A percentile compares a stretch with the other conserved stretches of the same genome.
These are phyloP conservation scores for Rosa rugosa DNA, from an alignment of 306 rosid species.

Conservation along the genomic window DNA sequence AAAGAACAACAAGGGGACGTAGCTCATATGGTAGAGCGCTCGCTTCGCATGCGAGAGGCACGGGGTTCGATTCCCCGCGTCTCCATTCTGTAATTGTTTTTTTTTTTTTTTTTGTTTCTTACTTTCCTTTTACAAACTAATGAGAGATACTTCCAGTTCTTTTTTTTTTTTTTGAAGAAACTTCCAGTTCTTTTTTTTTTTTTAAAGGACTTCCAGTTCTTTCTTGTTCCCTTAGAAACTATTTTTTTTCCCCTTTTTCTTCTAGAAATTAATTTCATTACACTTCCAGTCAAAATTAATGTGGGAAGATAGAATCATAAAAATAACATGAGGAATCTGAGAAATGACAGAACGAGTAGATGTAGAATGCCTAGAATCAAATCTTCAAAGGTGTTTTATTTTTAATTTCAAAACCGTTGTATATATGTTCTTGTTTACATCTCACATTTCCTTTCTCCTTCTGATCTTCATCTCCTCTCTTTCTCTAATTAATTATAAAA, in stretches of 20 bases:
- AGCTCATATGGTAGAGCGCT: constrained; percentile 79
- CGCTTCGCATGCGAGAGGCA: constrained; percentile 82
- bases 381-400: background rate
- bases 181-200: too few species aligned
- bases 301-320: background rate
- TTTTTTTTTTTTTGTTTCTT: too few species aligned
- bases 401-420: background rate
- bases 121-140: too few species aligned
- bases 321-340: background rate
- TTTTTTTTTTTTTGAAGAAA: too few species aligned
- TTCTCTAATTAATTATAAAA: background rate
- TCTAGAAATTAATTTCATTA: too few species aligned
- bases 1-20: constrained; percentile 4
- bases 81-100: background rate
- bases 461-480: background rate
- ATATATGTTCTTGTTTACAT: background rate
- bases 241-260: too few species aligned
- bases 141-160: too few species aligned
- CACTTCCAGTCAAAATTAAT: too few species aligned
- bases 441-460: background rate
- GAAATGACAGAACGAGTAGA: background rate
- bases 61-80: constrained; percentile 99
- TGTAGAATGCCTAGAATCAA: background rate
- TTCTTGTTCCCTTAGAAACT: too few species aligned
- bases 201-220: too few species aligned